These are phyloP conservation scores for Cystofilobasidium macerans DNA, from an alignment of 768 basidiomycete genomes.

Conservation along the genomic window DNA sequence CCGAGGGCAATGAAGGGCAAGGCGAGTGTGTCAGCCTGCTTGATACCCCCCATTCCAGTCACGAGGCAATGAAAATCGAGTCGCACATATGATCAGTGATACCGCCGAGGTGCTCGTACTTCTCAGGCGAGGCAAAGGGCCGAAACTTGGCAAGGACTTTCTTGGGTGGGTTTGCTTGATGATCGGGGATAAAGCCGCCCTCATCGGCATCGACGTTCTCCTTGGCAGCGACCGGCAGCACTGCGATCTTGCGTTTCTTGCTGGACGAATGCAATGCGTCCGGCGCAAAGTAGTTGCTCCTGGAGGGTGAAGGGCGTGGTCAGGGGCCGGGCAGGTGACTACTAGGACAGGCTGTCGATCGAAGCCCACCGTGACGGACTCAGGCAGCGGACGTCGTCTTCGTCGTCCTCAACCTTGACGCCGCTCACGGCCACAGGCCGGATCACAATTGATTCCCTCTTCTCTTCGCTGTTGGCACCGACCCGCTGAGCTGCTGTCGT, in stretches of 20 bases:
- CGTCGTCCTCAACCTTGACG: not conserved
- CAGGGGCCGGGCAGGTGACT: not conserved
- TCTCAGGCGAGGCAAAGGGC: not conserved
- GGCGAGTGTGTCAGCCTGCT: not conserved
- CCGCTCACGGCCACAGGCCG: not conserved
- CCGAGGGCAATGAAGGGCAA: not conserved
- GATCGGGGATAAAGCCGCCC: not conserved
- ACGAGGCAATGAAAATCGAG: not conserved
- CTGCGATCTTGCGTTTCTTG: not conserved
- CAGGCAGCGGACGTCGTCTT: not conserved
- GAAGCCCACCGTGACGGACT: not conserved
- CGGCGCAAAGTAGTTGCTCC: conserved; percentile 3
- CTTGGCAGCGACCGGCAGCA: not conserved
- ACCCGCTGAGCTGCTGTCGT: not conserved
- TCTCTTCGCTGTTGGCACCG: too few relatives aligned
- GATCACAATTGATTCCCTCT: too few relatives aligned
- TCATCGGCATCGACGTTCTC: not conserved
- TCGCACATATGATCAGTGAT: not conserved
- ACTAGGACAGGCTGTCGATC: not conserved
- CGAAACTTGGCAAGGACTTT: not conserved
- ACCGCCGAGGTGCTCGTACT: not conserved
- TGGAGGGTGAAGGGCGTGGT: not conserved
- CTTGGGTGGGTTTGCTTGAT: not conserved
- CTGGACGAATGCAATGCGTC: not conserved
- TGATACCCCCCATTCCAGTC: too few relatives aligned